Evolutionary conservation across 2,329 filamentous ascomycete genomes (phyloP), one percentile per base, ranked within the genome.

Genomic region (Colletotrichum lini): DNA sequence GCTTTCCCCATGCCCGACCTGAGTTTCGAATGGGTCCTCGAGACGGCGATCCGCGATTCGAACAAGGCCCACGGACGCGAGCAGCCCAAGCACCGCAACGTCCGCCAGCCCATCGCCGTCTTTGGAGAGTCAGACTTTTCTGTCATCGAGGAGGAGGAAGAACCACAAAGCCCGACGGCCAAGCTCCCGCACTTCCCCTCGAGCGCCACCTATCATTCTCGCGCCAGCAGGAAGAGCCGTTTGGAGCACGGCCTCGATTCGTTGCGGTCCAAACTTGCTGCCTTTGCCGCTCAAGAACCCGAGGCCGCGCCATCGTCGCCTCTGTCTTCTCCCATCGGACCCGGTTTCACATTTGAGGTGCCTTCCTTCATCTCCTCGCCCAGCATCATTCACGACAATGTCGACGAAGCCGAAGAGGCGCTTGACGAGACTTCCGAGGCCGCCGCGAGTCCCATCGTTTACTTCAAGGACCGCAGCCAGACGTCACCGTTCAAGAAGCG

Each of bases 101-200:
- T 68, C n/a, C 30, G 68, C 0, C 65, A 71, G 52, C 68, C 45
- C 42, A 68, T 71, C 13, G 68, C 68, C 16, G 50, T 63, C 2
- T 71, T 63, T 23, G 68, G 68, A 21, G 68, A 71, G 42, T 65
- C 68, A 2, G 68, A 71, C 13, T 53, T 71, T 12, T 68, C 68
- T 2, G 30, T 63, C 18, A 71, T 71, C 26, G 68, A 71, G 35
- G 68, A 71, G 40, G 68, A 71, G 15, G 68, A 71, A 8, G 68
- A 71, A n/a, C 68, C 68, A 4, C 65, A 71, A 18, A 71, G 68
- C 40, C 68, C 68, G 9, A 68, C 68, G 0, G 57, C 50, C 18
- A 68, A 68, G 58, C 23, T 71, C 44, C 68, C 68, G 0, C 68
- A 49, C 52, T 71, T 71, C 47, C 65, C 70, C 5, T 72, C 72